Evolutionary conservation across 345 rosid genomes (phyloP), one percentile per base, ranked within the genome.

Genomic region (Brassica napus): DNA sequence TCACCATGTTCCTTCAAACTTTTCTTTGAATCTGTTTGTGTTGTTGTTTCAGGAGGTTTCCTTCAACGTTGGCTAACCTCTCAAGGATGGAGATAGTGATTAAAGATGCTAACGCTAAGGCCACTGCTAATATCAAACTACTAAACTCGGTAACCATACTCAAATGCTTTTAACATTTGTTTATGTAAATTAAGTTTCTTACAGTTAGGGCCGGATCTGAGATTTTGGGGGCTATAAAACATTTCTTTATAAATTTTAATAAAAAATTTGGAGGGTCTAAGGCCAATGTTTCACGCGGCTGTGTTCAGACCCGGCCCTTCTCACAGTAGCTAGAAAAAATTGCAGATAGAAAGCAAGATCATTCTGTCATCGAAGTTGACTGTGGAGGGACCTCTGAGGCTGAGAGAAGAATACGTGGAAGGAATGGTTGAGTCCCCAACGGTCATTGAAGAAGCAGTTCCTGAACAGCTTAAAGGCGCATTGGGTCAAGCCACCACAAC

Each of bases 331-430:
- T 8, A 31, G 6, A 35, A 60, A n/a, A 52, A 47, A 8, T 12
- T 49, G 89, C 90, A 92, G 99, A 79, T 95, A 85, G 98, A 92
- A 82, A 91, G 87, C 85, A 93, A 88, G 77, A 30, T 91, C 80
- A 42, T 83, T 68, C 63, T 95, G 65, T 86, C 93, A 15, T 73
- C 93, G 65, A 87, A 79, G 81, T 82, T 95, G 69, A 70, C 92
- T 76, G 84, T 95, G n/a, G 98, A 95, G 85, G 99, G 99, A 77
- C 98, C 99, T n/a, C 80, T 87, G 70, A 87, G 99, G 73, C 83
- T 95, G 86, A 95, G 85, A 82, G 98, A 95, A 76, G 98, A 91
- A 78, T 92, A 90, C 68, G 72, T 86, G 66, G 99, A 95, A 87
- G 98, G 93, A 69, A 67, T 86, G 72, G 21, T 95, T 6, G 97